These are phyloP conservation scores for Penicillium crustosum DNA, from an alignment of 2,329 filamentous ascomycete species.

Conservation along the genomic window DNA sequence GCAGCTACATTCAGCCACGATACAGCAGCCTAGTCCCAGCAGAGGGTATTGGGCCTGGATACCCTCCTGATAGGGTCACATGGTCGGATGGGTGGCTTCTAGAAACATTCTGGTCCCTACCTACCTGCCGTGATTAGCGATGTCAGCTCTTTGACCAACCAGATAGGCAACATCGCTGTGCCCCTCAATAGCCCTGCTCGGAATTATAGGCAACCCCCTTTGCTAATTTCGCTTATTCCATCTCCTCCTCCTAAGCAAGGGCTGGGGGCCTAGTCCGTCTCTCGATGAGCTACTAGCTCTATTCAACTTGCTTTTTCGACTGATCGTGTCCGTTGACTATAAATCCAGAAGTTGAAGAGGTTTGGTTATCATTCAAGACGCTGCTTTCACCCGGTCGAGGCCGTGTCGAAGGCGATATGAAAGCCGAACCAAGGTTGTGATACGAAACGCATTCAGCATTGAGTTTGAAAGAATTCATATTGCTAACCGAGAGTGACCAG, in stretches of 20 bases:
- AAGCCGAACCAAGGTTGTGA: no score
- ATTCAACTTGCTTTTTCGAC: neutral
- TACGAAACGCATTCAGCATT: neutral
- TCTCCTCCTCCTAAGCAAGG: neutral
- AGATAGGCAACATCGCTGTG: no score
- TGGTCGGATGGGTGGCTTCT: neutral
- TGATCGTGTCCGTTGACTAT: neutral
- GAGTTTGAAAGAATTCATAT: neutral
- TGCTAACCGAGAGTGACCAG: neutral
- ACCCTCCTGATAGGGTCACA: neutral
- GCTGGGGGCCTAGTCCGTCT: no score
- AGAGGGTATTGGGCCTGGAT: conserved; percentile 12
- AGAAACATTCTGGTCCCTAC: neutral
- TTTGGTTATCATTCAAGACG: neutral
- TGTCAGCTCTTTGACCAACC: neutral
- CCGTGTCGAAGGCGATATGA: neutral
- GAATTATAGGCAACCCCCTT: no score
- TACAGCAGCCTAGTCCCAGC: conserved; percentile 7
- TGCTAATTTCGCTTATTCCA: neutral
- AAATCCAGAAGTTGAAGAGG: neutral
- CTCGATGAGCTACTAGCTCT: neutral
- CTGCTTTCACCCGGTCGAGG: neutral
- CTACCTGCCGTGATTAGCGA: neutral
- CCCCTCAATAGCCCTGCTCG: no score
- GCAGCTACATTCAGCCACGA: conserved; percentile 16